Evolutionary conservation across 306 rosid genomes (phyloP).

Genomic region (Acmispon strigosus): DNA sequence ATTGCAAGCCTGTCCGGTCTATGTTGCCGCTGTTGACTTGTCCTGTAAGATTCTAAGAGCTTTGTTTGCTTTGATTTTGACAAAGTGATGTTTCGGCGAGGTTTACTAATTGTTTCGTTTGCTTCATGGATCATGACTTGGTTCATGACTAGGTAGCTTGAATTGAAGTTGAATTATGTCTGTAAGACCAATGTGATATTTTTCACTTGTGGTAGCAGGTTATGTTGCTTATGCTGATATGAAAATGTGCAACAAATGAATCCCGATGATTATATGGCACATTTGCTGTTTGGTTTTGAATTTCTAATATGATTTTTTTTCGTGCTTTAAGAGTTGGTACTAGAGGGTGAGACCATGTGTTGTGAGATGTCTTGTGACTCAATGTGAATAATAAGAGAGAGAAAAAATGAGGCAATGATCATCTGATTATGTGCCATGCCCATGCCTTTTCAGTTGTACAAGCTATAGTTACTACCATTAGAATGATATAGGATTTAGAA

Average conservation of each 20-base stretch:
- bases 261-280: neutral
- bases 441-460: neutral
- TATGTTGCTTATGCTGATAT: conserved; percentile 16
- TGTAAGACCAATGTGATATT: conserved; percentile 1
- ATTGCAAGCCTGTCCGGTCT: conserved; percentile 74
- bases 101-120: neutral
- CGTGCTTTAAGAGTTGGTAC: neutral
- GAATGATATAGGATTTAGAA: neutral
- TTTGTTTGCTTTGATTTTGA: neutral
- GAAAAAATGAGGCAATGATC: neutral
- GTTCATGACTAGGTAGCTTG: neutral
- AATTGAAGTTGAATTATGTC: neutral
- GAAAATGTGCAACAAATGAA: neutral
- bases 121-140: neutral
- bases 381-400: neutral
- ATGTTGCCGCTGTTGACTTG: conserved; percentile 97
- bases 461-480: neutral
- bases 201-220: neutral
- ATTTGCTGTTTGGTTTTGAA: neutral
- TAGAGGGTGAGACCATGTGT: neutral
- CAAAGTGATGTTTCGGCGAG: neutral
- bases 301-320: neutral
- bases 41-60: conserved; percentile 49
- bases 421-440: neutral
- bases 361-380: neutral